Evolutionary conservation across 2,329 filamentous ascomycete species (phyloP).

Genomic region (Rutstroemia sydowiana): DNA sequence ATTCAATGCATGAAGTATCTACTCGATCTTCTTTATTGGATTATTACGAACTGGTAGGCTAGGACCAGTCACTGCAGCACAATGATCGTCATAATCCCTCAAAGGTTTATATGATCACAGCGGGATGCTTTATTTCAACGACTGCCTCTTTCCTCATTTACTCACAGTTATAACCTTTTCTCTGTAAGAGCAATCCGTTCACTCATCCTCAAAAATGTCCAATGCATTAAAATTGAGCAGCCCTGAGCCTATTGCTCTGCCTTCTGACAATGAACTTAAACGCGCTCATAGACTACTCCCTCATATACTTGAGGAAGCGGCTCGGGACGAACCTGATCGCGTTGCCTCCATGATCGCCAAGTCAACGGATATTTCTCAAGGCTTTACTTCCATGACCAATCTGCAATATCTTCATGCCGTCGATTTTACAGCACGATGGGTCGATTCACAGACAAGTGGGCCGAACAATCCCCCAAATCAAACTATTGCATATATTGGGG

Average conservation of each 20-base stretch:
- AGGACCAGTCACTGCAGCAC: too few relatives aligned
- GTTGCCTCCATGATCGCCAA: slow-evolving; percentile 14
- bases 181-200: too few relatives aligned
- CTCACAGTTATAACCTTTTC: too few relatives aligned
- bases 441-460: slow-evolving; percentile 5
- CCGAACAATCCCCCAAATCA: background rate
- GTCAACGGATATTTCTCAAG: background rate
- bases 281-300: slow-evolving; percentile 11
- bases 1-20: too few relatives aligned
- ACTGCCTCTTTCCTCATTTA: too few relatives aligned
- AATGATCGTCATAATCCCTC: too few relatives aligned
- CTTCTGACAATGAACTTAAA: background rate
- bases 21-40: too few relatives aligned
- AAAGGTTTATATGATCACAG: too few relatives aligned
- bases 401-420: slow-evolving; percentile 16
- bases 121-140: too few relatives aligned
- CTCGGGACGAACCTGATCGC: slow-evolving; percentile 7
- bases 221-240: too few relatives aligned
- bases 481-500: slow-evolving; percentile 18
- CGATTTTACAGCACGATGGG: slow-evolving; percentile 18
- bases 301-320: slow-evolving; percentile 14
- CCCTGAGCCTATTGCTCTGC: background rate
- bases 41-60: too few relatives aligned
- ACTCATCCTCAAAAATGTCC: too few relatives aligned
- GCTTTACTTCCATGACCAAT: slow-evolving; percentile 12